These are phyloP conservation scores for Meripilus lineatus DNA, from an alignment of 1,284 basidiomycete genomes.

Conservation along the genomic window DNA sequence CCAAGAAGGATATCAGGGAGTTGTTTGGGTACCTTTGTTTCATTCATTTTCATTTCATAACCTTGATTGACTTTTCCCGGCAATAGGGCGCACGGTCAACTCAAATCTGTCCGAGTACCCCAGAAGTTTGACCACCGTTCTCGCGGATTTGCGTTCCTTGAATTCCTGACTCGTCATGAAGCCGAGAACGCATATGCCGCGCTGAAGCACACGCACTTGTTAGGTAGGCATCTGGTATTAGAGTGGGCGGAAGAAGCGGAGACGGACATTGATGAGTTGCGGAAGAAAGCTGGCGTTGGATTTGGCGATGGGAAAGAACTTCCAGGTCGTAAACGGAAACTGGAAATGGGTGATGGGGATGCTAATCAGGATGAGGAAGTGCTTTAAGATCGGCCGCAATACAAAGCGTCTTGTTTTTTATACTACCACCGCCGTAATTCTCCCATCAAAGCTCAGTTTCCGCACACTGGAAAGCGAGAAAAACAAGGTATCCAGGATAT, in stretches of 20 bases:
- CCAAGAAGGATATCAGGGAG: slow-evolving; percentile 87
- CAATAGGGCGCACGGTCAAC: slow-evolving; percentile 77
- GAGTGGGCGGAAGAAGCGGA: slow-evolving; percentile 88
- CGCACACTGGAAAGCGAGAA: no score
- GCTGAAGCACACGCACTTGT: slow-evolving; percentile 90
- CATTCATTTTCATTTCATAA: slow-evolving; percentile 8
- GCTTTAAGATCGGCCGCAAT: neutral
- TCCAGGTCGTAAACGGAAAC: slow-evolving; percentile 68
- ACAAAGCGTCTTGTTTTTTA: no score
- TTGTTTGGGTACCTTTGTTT: slow-evolving; percentile 69
- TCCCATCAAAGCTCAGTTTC: no score
- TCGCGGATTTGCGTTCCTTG: slow-evolving; percentile 95
- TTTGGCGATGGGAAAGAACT: slow-evolving; percentile 61
- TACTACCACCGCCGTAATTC: no score
- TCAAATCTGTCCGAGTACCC: slow-evolving; percentile 88
- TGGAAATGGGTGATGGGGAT: slow-evolving; percentile 47
- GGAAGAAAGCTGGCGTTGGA: slow-evolving; percentile 77
- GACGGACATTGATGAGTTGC: slow-evolving; percentile 66
- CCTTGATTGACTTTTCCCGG: neutral
- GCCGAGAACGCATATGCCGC: slow-evolving; percentile 83
- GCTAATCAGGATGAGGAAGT: slow-evolving; percentile 27
- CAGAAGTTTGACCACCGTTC: slow-evolving; percentile 83
- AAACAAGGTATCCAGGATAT: no score
- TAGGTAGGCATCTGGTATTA: slow-evolving; percentile 91
- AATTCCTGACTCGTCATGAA: slow-evolving; percentile 84